These are phyloP conservation scores for Syncephalis plumigaleata DNA, from an alignment of 371 early-diverging fungal genomes.

Conservation along the genomic window DNA sequence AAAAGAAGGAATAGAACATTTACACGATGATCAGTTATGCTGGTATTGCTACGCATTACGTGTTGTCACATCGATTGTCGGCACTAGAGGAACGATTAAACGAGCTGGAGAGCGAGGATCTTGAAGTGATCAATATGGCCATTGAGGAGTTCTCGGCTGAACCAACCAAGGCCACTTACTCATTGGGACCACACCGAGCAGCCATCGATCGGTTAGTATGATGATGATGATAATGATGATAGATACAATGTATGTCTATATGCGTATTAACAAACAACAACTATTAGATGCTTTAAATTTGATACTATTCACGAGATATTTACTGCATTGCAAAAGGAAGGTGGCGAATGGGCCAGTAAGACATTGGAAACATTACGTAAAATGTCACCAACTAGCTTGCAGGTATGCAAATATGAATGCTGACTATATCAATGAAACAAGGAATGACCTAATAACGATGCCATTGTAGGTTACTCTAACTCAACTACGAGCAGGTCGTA, in stretches of 20 bases:
- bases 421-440: not conserved
- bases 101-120: conserved; percentile 64
- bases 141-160: conserved; percentile 82
- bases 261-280: no score
- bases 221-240: not conserved
- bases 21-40: conserved; percentile 17
- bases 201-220: conserved; percentile 46
- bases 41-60: conserved; percentile 91
- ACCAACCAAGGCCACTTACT: conserved; percentile 17
- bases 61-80: conserved; percentile 68
- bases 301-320: conserved; percentile 67
- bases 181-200: conserved; percentile 45
- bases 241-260: not conserved
- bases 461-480: conserved; percentile 45
- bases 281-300: conserved; percentile 52
- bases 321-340: conserved; percentile 47
- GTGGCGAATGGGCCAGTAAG: conserved; percentile 39
- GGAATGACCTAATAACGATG: no score
- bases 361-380: conserved; percentile 43
- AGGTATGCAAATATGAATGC: conserved; percentile 22
- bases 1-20: not conserved
- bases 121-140: conserved; percentile 67
- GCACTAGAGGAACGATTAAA: conserved; percentile 62
- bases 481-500: conserved; percentile 56
- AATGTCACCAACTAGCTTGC: conserved; percentile 79